Percentiles rank a stretch among this genome's conserved stretches.
phyloP scores from a whole-genome alignment of 441 rosid genomes.

The Viola pubescens region DNA sequence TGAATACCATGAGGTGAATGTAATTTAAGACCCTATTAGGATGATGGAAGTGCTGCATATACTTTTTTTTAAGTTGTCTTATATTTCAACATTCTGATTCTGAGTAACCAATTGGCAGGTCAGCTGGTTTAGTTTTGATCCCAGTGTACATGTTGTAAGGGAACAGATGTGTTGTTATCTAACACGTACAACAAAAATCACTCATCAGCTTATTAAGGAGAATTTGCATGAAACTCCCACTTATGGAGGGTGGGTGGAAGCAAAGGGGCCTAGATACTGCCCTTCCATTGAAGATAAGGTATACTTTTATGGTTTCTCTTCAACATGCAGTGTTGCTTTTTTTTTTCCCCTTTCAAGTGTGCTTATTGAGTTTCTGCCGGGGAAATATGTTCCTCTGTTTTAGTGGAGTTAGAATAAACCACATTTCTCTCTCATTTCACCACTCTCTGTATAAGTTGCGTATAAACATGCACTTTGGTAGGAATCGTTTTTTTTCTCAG shows the following conservation, averaged over 20 bases:
- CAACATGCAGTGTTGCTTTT: not conserved
- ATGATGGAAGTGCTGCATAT: not conserved
- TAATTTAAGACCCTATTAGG: too few relatives aligned
- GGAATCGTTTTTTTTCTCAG: not conserved
- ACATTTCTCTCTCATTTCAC: too few relatives aligned
- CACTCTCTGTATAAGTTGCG: too few relatives aligned
- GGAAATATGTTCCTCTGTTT: too few relatives aligned
- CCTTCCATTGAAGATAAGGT: slow-evolving; percentile 99
- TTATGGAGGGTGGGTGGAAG: slow-evolving; percentile 99
- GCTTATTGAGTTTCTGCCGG: too few relatives aligned
- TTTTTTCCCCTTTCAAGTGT: too few relatives aligned
- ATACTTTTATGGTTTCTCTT: not conserved
- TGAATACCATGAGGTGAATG: not conserved
- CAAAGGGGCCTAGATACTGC: slow-evolving; percentile 98
- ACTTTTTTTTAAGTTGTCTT: not conserved
- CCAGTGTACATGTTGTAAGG: slow-evolving; percentile 74
- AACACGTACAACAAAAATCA: slow-evolving; percentile 75
- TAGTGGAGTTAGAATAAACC: too few relatives aligned
- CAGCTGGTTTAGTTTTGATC: slow-evolving; percentile 97
- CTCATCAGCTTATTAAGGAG: slow-evolving; percentile 85
- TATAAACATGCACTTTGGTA: too few relatives aligned
- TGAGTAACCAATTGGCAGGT: slow-evolving; percentile 43
- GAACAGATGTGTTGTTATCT: slow-evolving; percentile 95
- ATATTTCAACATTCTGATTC: slow-evolving; percentile 18
- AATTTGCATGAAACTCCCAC: slow-evolving; percentile 98